phyloP scores from a whole-genome alignment of 495 filamentous ascomycete genomes.

The Monascus purpureus region DNA sequence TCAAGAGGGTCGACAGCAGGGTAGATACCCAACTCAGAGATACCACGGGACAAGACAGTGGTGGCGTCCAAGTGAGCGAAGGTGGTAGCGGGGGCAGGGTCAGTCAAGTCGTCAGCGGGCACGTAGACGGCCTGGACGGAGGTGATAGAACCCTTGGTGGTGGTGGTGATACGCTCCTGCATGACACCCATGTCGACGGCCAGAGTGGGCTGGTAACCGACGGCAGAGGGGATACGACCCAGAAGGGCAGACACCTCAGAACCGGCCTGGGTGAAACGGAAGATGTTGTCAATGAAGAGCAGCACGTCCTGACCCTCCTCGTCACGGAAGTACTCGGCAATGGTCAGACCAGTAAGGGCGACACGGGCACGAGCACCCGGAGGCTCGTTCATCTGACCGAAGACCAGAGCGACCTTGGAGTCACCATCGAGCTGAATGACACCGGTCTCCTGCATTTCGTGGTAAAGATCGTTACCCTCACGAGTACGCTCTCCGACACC shows the following conservation, averaged over 20 bases:
- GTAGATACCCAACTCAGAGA: conserved; percentile 99
- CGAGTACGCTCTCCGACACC: conserved; percentile 99
- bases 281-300: conserved; percentile 99
- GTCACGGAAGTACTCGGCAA: conserved; percentile 96
- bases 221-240: conserved; percentile 98
- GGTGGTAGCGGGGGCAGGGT: conserved; percentile 97
- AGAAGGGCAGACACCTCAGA: conserved; percentile 99
- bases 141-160: conserved; percentile 97
- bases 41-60: conserved; percentile 99
- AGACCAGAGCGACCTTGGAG: conserved; percentile 98
- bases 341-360: conserved; percentile 81
- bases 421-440: conserved; percentile 99
- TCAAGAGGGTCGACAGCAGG: conserved; percentile 98
- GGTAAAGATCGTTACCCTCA: conserved; percentile 99
- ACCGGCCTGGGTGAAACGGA: conserved; percentile 99
- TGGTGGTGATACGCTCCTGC: conserved; percentile 99
- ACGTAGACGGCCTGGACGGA: conserved; percentile 99
- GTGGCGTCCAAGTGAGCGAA: conserved; percentile 99
- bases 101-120: conserved; percentile 99
- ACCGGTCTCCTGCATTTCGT: conserved; percentile 99
- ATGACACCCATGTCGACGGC: conserved; percentile 99
- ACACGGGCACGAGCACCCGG: conserved; percentile 99
- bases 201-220: conserved; percentile 99
- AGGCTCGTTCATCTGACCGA: conserved; percentile 99
- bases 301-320: conserved; percentile 97